Base-by-base conservation (phyloP, 1,284 basidiomycete species). In the Inonotus hispidus region DNA sequence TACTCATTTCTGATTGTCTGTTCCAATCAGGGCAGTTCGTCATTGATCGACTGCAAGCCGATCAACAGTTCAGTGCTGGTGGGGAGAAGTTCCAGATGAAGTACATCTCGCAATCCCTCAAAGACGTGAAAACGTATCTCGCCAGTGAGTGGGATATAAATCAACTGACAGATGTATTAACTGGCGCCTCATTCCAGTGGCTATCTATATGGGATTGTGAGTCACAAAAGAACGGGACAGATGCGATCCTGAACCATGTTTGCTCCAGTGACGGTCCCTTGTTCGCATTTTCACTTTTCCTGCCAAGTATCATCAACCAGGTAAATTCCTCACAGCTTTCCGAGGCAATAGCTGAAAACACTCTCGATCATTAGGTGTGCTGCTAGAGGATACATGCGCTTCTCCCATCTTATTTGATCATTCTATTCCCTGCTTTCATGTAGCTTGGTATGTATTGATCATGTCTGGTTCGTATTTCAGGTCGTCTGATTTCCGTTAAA, bases 281-380 rank as follows among this genome's bases (percentile, higher is more conserved):
- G 35, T 84, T 77, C 58, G 79, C 81, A 0, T 84, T 84, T 66
- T 77, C 77, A 1, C 70, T 84, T 0, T 84, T 85, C 66, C 77
- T 79, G 0, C 83, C 83, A 0, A 81, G 77, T 2, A 81, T 82
- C 58, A 79, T 82, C 59, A 76, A 73, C 56, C 71, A 81, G 70
- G 76, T 79, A 50, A 25, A 71, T 65, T 38, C 11, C n/a, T 43
- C 16, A n/a, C 16, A 1, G 16, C 41, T 56, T 32, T 11, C 54
- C 54, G 21, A 54, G 59, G 13, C 23, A n/a, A 23, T 16, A 7
- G 10, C 38, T n/a, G n/a, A n/a, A n/a, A n/a, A n/a, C n/a, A n/a
- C n/a, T n/a, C n/a, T n/a, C n/a, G n/a, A n/a, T n/a, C n/a, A n/a
- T n/a, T n/a, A n/a, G n/a, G n/a, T n/a, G n/a, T n/a, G n/a, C n/a